Base-by-base conservation (phyloP, 768 basidiomycete species). In the Dictyophora rubrovolvata region DNA sequence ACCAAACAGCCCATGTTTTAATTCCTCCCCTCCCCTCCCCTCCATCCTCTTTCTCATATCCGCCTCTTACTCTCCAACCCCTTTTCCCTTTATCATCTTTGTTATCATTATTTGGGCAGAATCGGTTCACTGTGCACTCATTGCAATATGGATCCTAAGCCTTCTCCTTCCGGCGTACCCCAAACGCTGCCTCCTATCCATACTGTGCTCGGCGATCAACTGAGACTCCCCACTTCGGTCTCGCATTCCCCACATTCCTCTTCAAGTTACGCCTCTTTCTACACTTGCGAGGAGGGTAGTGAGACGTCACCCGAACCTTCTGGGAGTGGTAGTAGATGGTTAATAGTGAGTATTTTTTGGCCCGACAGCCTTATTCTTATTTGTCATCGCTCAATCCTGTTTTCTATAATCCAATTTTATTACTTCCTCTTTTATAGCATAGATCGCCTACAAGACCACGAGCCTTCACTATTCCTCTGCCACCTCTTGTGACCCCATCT, bases 131-230 rank as follows among this genome's bases (percentile, higher is more conserved):
- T 37, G 7, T 37, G 36, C 36, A 12, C 4, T 42, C 14, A 14
- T n/a, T 12, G 12, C 42, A n/a, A 42, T 14, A 42, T 42, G 14
- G 42, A 42, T 9, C n/a, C 42, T 12, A n/a, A 12, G n/a, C 42
- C 42, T 42, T 12, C 42, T 42, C n/a, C 42, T 42, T 12, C 42
- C 14, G n/a, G n/a, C 21, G 55, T 47, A 14, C n/a, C 33, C 3
- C 36, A 46, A 18, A 22, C 34, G 16, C 21, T 56, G 36, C 56
- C 56, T 17, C 56, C 56, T 33, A 58, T 58, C n/a, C 56, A 49
- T 21, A 58, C 56, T 22, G 47, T 58, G 7, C n/a, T 58, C 1
- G 56, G 56, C 20, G 28, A 23, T 17, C 21, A 58, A 35, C 48
- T 58, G 5, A 21, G 48, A 28, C 56, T 58, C 12, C 48, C 48